Conservation (phyloP, 2,329 filamentous ascomycete genomes). For the Xylariaceae sp. region DNA sequence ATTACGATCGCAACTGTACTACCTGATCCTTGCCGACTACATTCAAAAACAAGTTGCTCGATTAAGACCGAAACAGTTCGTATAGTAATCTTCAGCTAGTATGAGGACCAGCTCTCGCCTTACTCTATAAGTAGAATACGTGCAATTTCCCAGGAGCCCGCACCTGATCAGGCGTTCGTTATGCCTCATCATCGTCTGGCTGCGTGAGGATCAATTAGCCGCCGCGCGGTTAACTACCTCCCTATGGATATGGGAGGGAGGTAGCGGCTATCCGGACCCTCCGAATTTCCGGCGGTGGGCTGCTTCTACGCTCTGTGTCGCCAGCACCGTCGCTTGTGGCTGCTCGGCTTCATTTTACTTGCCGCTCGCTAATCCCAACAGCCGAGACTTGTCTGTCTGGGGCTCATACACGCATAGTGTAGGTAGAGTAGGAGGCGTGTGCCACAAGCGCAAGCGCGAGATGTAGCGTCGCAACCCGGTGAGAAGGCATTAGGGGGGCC, state of each 20-base stretch:
- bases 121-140: not conserved
- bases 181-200: slow-evolving; percentile 3
- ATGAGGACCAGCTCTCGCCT: too few relatives aligned
- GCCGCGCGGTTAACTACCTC: not conserved
- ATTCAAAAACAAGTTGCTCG: too few relatives aligned
- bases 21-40: too few relatives aligned
- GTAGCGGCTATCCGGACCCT: slow-evolving; percentile 17
- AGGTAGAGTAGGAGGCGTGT: too few relatives aligned
- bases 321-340: slow-evolving; percentile 6
- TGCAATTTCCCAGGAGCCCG: slow-evolving; percentile 12
- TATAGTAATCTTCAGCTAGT: too few relatives aligned
- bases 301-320: slow-evolving; percentile 4
- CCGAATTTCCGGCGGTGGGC: slow-evolving; percentile 6
- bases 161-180: slow-evolving; percentile 1
- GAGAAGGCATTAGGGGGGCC: slow-evolving; percentile 5
- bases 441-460: slow-evolving; percentile 29
- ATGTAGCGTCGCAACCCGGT: slow-evolving; percentile 14
- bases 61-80: too few relatives aligned
- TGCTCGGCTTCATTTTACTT: slow-evolving; percentile 17
- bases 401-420: not conserved
- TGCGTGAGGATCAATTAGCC: slow-evolving; percentile 2
- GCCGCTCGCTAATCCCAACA: slow-evolving; percentile 18
- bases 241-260: not conserved
- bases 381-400: slow-evolving; percentile 6
- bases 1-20: too few relatives aligned